These are phyloP conservation scores for Solanum chacoense DNA, from an alignment of 305 asterid genomes.

Conservation along the genomic window DNA sequence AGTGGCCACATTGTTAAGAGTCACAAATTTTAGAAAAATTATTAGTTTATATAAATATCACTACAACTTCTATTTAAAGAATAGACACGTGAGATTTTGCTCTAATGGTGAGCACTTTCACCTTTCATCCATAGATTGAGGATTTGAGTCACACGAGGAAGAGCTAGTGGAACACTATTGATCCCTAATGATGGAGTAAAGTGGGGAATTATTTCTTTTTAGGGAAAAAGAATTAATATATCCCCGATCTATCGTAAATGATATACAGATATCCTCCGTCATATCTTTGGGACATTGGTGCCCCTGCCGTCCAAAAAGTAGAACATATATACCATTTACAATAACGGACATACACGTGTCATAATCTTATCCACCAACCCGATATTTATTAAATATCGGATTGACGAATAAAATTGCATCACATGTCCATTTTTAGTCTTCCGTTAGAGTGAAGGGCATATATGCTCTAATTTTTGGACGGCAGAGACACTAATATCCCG, in stretches of 20 bases:
- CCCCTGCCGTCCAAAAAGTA: not conserved
- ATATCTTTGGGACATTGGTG: too few relatives aligned
- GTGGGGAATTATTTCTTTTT: not conserved
- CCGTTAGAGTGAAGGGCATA: too few relatives aligned
- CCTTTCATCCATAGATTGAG: not conserved
- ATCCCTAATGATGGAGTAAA: not conserved
- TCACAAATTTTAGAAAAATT: not conserved
- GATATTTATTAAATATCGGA: too few relatives aligned
- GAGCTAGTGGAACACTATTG: not conserved
- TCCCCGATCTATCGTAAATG: rapidly evolving
- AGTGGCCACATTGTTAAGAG: slow-evolving; percentile 17
- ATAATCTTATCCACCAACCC: too few relatives aligned
- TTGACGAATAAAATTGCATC: too few relatives aligned
- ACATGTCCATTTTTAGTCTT: too few relatives aligned
- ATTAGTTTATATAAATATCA: not conserved
- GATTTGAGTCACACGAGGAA: too few relatives aligned
- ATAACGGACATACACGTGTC: too few relatives aligned
- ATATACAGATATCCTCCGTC: rapidly evolving
- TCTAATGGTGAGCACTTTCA: not conserved
- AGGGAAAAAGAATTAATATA: too few relatives aligned
- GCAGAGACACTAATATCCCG: too few relatives aligned
- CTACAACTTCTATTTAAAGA: not conserved
- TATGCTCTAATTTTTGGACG: too few relatives aligned
- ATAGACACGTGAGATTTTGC: not conserved
- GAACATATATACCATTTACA: too few relatives aligned